Evolutionary conservation across 306 rosid species (phyloP).

Genomic region (Gynostemma pentaphyllum): DNA sequence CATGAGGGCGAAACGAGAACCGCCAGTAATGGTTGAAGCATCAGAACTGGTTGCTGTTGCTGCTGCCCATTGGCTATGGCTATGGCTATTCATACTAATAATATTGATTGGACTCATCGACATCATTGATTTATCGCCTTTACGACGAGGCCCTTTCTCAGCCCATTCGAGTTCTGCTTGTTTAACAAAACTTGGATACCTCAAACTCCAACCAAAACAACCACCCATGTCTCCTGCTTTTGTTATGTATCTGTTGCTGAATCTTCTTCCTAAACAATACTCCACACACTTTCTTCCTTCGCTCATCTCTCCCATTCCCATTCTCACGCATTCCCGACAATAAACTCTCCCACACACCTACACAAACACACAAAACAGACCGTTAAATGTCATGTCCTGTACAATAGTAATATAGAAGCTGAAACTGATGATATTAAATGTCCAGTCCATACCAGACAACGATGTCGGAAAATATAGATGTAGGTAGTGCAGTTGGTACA

Average conservation of each 20-base stretch:
- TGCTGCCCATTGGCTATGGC: constrained; percentile 8
- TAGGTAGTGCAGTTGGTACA: constrained; percentile 57
- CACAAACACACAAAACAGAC: too few relatives aligned
- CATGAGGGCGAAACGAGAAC: constrained; percentile 34
- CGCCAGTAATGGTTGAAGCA: constrained; percentile 26
- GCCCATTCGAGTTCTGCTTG: constrained; percentile 64
- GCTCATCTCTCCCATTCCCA: constrained; percentile 81
- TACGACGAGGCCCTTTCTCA: constrained; percentile 66
- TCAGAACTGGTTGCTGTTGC: constrained; percentile 7
- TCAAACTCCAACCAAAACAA: constrained; percentile 45
- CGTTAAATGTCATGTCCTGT: too few relatives aligned
- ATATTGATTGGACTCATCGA: constrained; percentile 14
- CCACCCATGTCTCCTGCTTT: constrained; percentile 50
- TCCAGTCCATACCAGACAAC: constrained; percentile 76
- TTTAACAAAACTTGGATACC: constrained; percentile 43
- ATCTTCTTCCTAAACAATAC: constrained; percentile 74
- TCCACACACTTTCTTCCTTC: constrained; percentile 84
- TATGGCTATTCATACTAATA: too few relatives aligned
- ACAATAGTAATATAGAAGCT: too few relatives aligned
- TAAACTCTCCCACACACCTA: constrained; percentile 91
- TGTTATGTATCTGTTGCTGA: constrained; percentile 63
- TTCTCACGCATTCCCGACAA: constrained; percentile 55
- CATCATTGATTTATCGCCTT: constrained; percentile 12
- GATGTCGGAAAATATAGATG: constrained; percentile 51
- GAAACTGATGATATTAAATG: too few relatives aligned